Percentiles rank a stretch among this genome's conserved stretches.
phyloP scores from a whole-genome alignment of 305 asterid species.

The Salvia sclarea region DNA sequence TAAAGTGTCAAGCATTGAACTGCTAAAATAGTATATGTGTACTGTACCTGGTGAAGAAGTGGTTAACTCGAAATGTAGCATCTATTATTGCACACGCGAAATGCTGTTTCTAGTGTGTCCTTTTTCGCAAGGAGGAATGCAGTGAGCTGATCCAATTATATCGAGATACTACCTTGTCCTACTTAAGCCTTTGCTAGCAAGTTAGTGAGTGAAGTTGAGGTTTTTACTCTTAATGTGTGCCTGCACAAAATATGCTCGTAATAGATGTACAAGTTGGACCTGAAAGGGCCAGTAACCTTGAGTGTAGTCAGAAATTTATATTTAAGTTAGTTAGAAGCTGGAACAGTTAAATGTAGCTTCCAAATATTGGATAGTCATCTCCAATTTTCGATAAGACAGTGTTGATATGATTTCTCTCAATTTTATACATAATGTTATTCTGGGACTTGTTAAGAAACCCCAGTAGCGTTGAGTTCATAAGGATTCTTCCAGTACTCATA shows the following conservation, averaged over 20 bases:
- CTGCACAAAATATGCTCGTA: background rate
- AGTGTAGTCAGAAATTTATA: background rate
- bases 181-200: background rate
- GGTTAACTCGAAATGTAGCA: background rate
- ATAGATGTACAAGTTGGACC: constrained; percentile 2
- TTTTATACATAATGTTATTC: background rate
- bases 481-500: background rate
- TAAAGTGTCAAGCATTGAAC: background rate
- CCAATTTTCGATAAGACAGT: background rate
- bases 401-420: background rate
- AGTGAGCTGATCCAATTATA: background rate
- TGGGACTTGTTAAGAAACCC: background rate
- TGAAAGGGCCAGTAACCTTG: background rate
- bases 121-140: background rate
- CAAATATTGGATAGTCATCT: background rate
- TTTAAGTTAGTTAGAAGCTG: background rate
- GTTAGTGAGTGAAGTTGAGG: background rate
- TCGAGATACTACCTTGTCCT: background rate
- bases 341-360: too few species aligned
- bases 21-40: background rate
- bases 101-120: constrained; percentile 4
- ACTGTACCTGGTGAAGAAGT: constrained; percentile 6
- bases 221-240: constrained; percentile 7
- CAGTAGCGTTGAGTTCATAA: background rate
- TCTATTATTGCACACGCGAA: background rate